Base-by-base conservation (phyloP, 2,329 filamentous ascomycete genomes). In the Mollisiaceae sp. region DNA sequence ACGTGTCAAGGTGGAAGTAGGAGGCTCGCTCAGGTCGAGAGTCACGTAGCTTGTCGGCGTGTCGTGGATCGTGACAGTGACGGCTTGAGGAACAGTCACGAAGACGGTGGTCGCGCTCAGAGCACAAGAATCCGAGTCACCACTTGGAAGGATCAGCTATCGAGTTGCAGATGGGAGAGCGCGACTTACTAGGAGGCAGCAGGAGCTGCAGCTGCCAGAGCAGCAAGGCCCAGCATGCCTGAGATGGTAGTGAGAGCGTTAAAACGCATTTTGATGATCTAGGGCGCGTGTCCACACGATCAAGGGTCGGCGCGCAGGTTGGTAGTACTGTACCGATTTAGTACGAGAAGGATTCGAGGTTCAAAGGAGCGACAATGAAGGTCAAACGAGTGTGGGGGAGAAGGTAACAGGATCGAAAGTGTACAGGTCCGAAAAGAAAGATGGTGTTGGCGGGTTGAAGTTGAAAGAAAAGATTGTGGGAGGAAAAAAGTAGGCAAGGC, bases 201-300 rank as follows among this genome's bases (percentile, higher is more conserved):
- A 59, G 69, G 67, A 43, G 67, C 67, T 18, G 66, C 58, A 55
- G 60, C 47, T 36, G 56, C 67, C 32, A 71, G 27, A 27, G 67
- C 59, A 60, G 67, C 69, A 38, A 74, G 60, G 15, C 69, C 64
- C 50, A 70, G 22, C 22, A 45, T 58, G 39, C 65, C 67, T 8
- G 18, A 32, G 41, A 70, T 9, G 56, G 55, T 43, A 18, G 22
- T 56, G 22, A 69, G 55, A 35, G 66, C n/a, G 20, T 67, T 36
- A 20, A 61, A 59, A 55, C 67, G 73, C 73, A 75, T 75, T 38
- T 71, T 72, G 68, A 65, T 22, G 59, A 27, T 59, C 27, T 32
- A 41, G 22, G 12, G 47, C 24, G 47, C 41, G 43, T 55, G 52
- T 39, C 39, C n/a, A 32, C 36, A 18, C 22, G 20, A 62, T 60